Conservation (phyloP, 176 grass and related monocot genomes). For the Aegilops longissima region DNA sequence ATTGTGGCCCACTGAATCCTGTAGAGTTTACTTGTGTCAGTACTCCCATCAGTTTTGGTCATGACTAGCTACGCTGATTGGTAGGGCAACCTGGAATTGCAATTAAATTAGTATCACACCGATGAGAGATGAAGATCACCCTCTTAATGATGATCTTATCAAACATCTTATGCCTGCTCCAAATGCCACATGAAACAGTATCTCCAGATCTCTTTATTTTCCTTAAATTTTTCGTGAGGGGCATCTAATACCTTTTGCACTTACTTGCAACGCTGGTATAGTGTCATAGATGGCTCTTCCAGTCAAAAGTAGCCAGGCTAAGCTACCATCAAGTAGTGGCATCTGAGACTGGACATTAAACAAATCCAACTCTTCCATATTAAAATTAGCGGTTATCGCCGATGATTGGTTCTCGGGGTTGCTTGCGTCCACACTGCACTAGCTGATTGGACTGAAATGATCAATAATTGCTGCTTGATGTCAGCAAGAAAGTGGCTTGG, state of each 20-base stretch:
- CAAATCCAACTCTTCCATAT: neutral
- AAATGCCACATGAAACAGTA: slow-evolving; percentile 26
- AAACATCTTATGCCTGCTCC: slow-evolving; percentile 29
- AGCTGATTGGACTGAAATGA: slow-evolving; percentile 25
- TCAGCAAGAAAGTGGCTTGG: slow-evolving; percentile 14
- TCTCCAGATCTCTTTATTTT: neutral
- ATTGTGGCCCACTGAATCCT: slow-evolving; percentile 25
- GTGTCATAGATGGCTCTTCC: neutral
- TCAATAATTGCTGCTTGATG: slow-evolving; percentile 51
- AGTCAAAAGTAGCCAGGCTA: slow-evolving; percentile 6
- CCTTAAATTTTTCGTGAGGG: too few species aligned
- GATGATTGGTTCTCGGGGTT: slow-evolving; percentile 31
- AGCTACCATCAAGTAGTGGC: slow-evolving; percentile 25
- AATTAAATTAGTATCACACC: neutral
- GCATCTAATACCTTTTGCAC: slow-evolving; percentile 28
- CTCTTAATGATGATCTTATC: slow-evolving; percentile 1
- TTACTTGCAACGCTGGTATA: neutral
- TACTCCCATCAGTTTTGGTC: neutral
- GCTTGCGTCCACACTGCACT: slow-evolving; percentile 28
- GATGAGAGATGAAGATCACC: neutral
- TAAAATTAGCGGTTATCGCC: neutral
- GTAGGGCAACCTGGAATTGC: neutral
- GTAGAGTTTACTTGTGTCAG: neutral
- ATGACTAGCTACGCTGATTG: slow-evolving; percentile 5
- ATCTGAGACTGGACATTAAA: slow-evolving; percentile 7